Evolutionary conservation across 805 yeast genomes (phyloP).

Genomic region (Priceomyces haplophilus): DNA sequence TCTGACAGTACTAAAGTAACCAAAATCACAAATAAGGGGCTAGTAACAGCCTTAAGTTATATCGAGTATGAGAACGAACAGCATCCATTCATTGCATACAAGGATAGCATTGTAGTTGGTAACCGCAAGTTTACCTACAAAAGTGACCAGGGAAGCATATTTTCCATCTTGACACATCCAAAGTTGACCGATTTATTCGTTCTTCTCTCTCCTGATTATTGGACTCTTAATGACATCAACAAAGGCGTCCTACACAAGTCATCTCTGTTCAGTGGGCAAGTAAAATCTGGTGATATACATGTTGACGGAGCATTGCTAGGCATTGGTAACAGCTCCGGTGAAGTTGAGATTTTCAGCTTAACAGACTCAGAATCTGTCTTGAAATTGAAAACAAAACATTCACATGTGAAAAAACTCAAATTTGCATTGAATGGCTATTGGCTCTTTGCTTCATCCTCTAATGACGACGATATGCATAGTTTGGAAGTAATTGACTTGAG

Average conservation of each 20-base stretch:
- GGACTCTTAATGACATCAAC: slow-evolving; percentile 16
- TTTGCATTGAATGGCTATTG: slow-evolving; percentile 69
- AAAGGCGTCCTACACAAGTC: slow-evolving; percentile 10
- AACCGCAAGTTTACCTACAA: slow-evolving; percentile 6
- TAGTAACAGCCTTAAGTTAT: slow-evolving; percentile 12
- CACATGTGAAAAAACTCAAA: slow-evolving; percentile 29
- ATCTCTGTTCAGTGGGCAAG: slow-evolving; percentile 7
- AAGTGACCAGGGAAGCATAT: slow-evolving; percentile 11
- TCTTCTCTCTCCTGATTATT: slow-evolving; percentile 20
- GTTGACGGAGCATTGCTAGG: slow-evolving; percentile 50
- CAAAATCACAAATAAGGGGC: slow-evolving; percentile 15
- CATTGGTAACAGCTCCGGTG: slow-evolving; percentile 31
- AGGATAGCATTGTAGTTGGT: slow-evolving; percentile 15
- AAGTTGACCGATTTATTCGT: slow-evolving; percentile 24
- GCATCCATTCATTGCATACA: slow-evolving; percentile 19
- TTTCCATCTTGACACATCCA: slow-evolving; percentile 33
- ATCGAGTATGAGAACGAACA: slow-evolving; percentile 9
- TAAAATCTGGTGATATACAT: slow-evolving; percentile 33
- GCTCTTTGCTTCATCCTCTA: slow-evolving; percentile 36
- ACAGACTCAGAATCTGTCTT: slow-evolving; percentile 27
- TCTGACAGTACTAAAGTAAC: slow-evolving; percentile 8
- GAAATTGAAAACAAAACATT: slow-evolving; percentile 22
- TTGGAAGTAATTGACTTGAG: slow-evolving; percentile 51
- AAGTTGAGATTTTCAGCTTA: slow-evolving; percentile 38
- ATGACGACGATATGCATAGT: slow-evolving; percentile 15